Conservation (phyloP, 495 filamentous ascomycete genomes). For the Penicillium simplicissimum region DNA sequence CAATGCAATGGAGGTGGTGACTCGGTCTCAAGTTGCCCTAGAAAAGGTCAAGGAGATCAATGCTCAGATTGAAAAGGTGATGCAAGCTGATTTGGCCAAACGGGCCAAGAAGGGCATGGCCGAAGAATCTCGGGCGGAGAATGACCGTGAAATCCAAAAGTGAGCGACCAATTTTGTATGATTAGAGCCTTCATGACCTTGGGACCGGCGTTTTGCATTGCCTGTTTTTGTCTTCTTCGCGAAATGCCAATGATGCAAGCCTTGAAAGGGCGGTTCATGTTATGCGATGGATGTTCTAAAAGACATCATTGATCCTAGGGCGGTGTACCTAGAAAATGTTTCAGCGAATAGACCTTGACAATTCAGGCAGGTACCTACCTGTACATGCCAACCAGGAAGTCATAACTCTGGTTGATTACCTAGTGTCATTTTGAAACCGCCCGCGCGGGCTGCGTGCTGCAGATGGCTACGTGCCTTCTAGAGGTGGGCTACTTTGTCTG, state of each 20-base stretch:
- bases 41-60: constrained; percentile 80
- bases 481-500: too few species aligned
- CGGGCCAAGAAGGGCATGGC: constrained; percentile 74
- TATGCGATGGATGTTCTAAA: not conserved
- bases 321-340: not conserved
- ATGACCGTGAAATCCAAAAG: constrained; percentile 51
- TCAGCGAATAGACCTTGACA: not conserved
- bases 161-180: constrained; percentile 22
- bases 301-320: not conserved
- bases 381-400: too few species aligned
- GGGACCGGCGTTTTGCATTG: constrained; percentile 27
- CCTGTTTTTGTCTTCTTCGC: constrained; percentile 4
- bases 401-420: too few species aligned
- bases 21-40: constrained; percentile 66
- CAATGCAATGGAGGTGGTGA: constrained; percentile 72
- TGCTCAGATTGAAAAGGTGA: constrained; percentile 62
- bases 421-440: too few species aligned
- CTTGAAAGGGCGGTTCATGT: not conserved
- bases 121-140: constrained; percentile 81
- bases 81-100: constrained; percentile 74
- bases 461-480: not conserved
- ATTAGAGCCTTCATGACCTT: constrained; percentile 28
- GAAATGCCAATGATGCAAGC: not conserved
- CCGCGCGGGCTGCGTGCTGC: not conserved
- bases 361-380: too few species aligned